Base-by-base conservation (phyloP, 495 filamentous ascomycete genomes). In the Cudoniella acicularis region DNA sequence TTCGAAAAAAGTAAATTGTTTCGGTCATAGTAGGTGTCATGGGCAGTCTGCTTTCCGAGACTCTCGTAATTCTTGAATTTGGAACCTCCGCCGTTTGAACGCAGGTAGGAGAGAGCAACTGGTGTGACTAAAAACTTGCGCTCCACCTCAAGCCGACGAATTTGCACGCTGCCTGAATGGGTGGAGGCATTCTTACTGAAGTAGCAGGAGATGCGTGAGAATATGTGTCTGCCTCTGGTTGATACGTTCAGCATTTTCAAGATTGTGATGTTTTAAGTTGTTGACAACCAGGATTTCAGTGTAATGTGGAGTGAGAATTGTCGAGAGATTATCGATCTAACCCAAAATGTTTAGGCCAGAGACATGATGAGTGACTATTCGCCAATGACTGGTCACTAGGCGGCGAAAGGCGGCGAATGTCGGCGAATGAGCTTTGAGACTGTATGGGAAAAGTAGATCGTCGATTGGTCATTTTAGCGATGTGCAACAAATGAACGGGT, bases 11-110 rank as follows among this genome's bases (percentile, higher is more conserved):
- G 69, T 11, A 54, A 26, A 27, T 62, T 55, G 18, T 25, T 8
- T n/a, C 49, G 62, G 54, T 75, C 70, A 60, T 64, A 73, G 60
- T 73, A 75, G 18, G 64, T 62, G 55, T 75, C 73, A 49, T 62
- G 66, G 25, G 70, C 60, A 18, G 43, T 61, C 23, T 62, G 54
- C 24, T 50, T 51, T 10, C 66, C 66, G 40, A 64, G 56, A 42
- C 59, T 49, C 10, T 45, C 22, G 2, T 72, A 50, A 25, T 56
- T 57, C 9, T 46, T 45, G 56, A 75, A 72, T 22, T 57, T 61
- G 23, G 66, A 65, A 23, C 30, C 47, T 26, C 67, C 60, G 23
- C 54, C 57, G 57, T 63, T 60, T 13, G 50, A 41, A 48, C 56
- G 66, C 30, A 72, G 57, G 10, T 55, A 52, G 27, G 58, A 54